phyloP scores from a whole-genome alignment of 2,329 filamentous ascomycete species.

The Chrysoporthe cubensis region DNA sequence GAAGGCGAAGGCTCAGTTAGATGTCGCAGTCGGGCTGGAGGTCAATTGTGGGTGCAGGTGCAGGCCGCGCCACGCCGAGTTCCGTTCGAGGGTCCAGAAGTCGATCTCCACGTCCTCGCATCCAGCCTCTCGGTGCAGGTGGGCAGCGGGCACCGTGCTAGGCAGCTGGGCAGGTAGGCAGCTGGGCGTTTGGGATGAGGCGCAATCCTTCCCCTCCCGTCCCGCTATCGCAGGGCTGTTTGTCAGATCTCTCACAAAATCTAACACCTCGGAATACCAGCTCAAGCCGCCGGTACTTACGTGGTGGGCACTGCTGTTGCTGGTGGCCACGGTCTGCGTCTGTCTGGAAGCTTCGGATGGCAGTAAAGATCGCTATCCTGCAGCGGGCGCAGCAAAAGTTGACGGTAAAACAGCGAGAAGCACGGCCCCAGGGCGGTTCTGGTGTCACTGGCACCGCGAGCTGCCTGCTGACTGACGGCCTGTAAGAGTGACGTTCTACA shows the following conservation, averaged over 20 bases:
- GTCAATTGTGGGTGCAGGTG: neutral
- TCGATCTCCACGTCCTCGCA: neutral
- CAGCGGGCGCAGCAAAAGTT: neutral
- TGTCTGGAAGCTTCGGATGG: neutral
- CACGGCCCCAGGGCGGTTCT: neutral
- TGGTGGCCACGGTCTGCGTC: neutral
- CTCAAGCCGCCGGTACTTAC: neutral
- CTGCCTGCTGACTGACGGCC: neutral
- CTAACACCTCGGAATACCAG: neutral
- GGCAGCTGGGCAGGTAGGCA: neutral
- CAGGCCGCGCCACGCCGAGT: neutral
- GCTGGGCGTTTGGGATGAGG: constrained; percentile 8
- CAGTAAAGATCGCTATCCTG: neutral
- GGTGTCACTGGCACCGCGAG: neutral
- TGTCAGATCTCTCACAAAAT: constrained; percentile 17
- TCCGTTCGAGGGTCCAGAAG: neutral
- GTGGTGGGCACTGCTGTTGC: neutral
- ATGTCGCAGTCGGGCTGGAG: constrained; percentile 1
- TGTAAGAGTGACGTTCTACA: neutral
- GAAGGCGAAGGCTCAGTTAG: neutral
- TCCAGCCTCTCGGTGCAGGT: neutral
- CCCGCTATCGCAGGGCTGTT: constrained; percentile 3
- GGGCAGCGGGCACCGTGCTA: too few relatives aligned
- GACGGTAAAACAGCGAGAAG: neutral
- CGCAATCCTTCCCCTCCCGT: constrained; percentile 3